A percentile compares a stretch with the other conserved stretches of the same genome.
phyloP scores from a whole-genome alignment of 2,329 filamentous ascomycete species.

The Venturia carpophila region DNA sequence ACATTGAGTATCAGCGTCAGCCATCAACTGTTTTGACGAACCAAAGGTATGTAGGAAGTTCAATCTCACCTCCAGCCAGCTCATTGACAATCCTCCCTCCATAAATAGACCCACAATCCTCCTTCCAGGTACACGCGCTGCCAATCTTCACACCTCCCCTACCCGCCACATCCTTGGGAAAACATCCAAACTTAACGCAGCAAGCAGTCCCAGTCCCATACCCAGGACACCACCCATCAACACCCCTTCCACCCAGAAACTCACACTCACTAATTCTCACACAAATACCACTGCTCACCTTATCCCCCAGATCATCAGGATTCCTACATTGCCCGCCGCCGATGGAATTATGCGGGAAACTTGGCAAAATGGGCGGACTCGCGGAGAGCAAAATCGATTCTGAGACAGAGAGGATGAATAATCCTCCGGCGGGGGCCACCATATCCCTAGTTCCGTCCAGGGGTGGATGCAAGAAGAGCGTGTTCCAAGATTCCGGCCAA shows the following conservation, averaged over 20 bases:
- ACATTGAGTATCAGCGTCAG: neutral
- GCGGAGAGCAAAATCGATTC: neutral
- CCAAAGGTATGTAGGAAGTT: neutral
- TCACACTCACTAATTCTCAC: conserved; percentile 6
- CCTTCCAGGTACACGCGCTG: conserved; percentile 1
- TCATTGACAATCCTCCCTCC: conserved; percentile 7
- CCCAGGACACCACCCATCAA: neutral
- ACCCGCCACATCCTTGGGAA: neutral
- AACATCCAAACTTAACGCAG: conserved; percentile 2
- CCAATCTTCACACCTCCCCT: neutral
- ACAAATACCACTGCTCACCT: conserved; percentile 1
- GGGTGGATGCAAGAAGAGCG: neutral
- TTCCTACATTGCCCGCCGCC: neutral
- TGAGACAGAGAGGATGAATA: neutral
- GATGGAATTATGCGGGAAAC: neutral
- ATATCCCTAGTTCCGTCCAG: neutral
- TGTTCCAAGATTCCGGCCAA: neutral
- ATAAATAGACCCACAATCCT: neutral
- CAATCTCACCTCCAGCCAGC: neutral
- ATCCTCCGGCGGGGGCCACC: neutral
- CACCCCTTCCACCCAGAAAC: neutral
- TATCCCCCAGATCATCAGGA: neutral
- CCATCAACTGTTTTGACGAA: neutral
- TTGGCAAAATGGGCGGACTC: neutral
- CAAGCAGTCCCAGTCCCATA: neutral